Evolutionary conservation across 495 filamentous ascomycete genomes (phyloP), one percentile per base, ranked within the genome.

Genomic region (Tuber calosporum): DNA sequence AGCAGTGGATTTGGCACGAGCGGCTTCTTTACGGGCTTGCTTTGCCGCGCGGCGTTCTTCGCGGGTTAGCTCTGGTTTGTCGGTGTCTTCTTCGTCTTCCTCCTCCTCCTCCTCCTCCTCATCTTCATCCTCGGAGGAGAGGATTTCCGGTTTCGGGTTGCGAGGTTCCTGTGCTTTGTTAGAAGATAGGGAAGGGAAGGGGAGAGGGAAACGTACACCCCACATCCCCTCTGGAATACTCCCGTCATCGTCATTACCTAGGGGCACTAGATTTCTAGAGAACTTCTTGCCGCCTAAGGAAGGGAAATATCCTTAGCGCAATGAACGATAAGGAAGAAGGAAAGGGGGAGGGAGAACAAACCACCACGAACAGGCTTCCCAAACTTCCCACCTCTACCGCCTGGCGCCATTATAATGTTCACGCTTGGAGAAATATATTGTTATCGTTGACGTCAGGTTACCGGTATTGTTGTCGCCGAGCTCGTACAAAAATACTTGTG

Each of bases 361-460:
- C 93, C 93, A 86, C 95, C 95, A 84, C 95, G 88, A 72, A 90
- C 91, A 74, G 91, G 93, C 85, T 99, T 99, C 84, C 88, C 90
- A 26, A 1, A 30, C 84, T 97, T 99, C 83, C 93, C 92, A 77
- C 91, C 93, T 78, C 82, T 80, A 81, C 83, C 86, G 75, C 90
- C 86, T 79, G 87, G 84, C 80, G 90, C 85, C 90, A 93, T 93
- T 72, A 73, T 40, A 48, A 40, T 40, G 8, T 9, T 40, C 17
- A n/a, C 45, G 37, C 53, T 53, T 72, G 45, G 36, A 42, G 19
- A 42, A 39, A 26, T 36, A 62, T 40, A 11, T 74, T 74, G 69
- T 68, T 67, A 53, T 48, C 36, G 36, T 53, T 13, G 66, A 76
- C 26, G 69, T 36, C 20, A 1, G 19, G 19, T 45, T 6, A 6